Evolutionary conservation across 768 basidiomycete genomes (phyloP), one percentile per base, ranked within the genome.

Genomic region (Mycena rebaudengoi): DNA sequence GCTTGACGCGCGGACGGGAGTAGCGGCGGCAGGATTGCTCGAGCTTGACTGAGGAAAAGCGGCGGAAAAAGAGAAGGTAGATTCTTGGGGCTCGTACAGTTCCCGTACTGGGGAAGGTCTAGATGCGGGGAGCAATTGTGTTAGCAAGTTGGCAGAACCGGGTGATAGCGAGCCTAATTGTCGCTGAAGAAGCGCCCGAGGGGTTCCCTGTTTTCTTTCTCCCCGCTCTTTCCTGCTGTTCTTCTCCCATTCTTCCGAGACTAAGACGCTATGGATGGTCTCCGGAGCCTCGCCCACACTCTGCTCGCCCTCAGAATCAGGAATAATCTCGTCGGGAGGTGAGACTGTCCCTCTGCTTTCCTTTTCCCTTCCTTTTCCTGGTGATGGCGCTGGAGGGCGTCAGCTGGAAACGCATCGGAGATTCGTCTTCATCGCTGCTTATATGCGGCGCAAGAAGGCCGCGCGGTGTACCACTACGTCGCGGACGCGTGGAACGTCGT

Each of bases 81-180:
- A 40, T 37, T 52, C 50, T 40, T 40, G 52, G 3, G 51, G 26
- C 26, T 62, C 69, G 21, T 58, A 62, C 30, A 66, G 57, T 37
- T 74, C 56, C 28, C 61, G 57, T n/a, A 66, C 59, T 5, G 68
- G 59, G 26, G 69, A 64, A 8, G 66, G 52, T 49, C 64, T 48
- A 12, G 71, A 64, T 5, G 75, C 54, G 21, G 77, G 72, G 10
- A 81, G 63, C 30, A 84, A 67, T 57, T 77, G 78, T n/a, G 73
- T 72, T 30, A 86, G 78, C 37, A 83, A 66, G 53, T 71, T 73
- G 37, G 76, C 76, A 41, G 91, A 90, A 14, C 80, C 78, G 2
- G 89, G 88, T n/a, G 89, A 90, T 37, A 90, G 73, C 20, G 87
- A 87, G 16, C 83, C 80, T 26, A 88, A 73, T 71, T 84, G 83